Evolutionary conservation across 2,329 filamentous ascomycete species (phyloP).

Genomic region (Neofusicoccum parvum): DNA sequence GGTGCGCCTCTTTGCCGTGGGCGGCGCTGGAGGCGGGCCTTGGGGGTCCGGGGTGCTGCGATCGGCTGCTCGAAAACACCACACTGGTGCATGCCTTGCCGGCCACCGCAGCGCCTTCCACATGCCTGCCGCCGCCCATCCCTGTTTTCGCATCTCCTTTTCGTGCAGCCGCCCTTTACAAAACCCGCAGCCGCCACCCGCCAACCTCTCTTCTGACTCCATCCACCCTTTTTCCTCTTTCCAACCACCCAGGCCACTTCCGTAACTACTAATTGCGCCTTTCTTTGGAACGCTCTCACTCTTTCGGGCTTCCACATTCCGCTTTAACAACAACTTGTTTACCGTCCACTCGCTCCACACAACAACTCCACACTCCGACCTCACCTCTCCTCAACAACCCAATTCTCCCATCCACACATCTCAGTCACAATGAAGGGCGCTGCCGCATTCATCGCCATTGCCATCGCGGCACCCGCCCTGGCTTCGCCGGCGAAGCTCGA

Average conservation of each 20-base stretch:
- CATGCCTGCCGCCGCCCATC: slow-evolving; percentile 1
- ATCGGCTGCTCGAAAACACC: slow-evolving; percentile 16
- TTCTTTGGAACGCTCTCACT: slow-evolving; percentile 22
- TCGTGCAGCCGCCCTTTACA: slow-evolving; percentile 16
- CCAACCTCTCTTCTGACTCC: slow-evolving; percentile 6
- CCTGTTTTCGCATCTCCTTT: slow-evolving; percentile 9
- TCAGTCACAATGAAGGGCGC: slow-evolving; percentile 56
- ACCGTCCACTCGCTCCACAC: slow-evolving; percentile 10
- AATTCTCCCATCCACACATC: neutral
- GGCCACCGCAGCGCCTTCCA: slow-evolving; percentile 7
- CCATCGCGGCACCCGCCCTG: slow-evolving; percentile 49
- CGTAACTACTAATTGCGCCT: slow-evolving; percentile 13
- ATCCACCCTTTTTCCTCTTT: slow-evolving; percentile 5
- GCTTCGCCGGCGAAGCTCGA: slow-evolving; percentile 43
- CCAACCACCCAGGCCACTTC: slow-evolving; percentile 3
- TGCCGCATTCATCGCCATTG: slow-evolving; percentile 50
- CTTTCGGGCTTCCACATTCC: slow-evolving; percentile 20
- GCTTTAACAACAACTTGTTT: neutral
- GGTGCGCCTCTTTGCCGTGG: slow-evolving; percentile 12
- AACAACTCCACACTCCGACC: neutral
- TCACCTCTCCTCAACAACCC: neutral
- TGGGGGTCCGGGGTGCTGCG: slow-evolving; percentile 14
- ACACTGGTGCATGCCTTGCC: neutral
- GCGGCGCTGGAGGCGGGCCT: slow-evolving; percentile 14
- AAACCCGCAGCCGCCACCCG: slow-evolving; percentile 15